These are phyloP conservation scores for Lachancea kluyveri DNA, from an alignment of 805 yeast species.

Conservation along the genomic window DNA sequence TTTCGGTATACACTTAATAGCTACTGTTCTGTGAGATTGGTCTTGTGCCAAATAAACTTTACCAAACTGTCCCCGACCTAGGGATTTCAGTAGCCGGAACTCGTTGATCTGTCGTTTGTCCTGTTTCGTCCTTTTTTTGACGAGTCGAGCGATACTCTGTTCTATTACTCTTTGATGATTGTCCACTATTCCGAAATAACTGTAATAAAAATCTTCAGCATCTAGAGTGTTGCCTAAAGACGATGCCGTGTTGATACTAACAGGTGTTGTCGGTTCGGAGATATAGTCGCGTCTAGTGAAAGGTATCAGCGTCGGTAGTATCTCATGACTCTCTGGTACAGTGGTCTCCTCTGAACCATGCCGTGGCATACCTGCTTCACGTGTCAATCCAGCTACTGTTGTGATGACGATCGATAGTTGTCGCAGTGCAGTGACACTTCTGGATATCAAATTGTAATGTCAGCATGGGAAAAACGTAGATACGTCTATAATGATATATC, in stretches of 20 bases:
- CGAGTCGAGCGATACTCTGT: slow-evolving; percentile 8
- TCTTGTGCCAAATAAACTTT: slow-evolving; percentile 24
- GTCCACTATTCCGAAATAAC: slow-evolving; percentile 18
- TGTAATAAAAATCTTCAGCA: no score
- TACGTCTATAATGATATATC: no score
- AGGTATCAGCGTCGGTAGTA: slow-evolving; percentile 8
- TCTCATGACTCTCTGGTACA: no score
- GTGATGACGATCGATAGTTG: no score
- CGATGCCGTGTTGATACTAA: no score
- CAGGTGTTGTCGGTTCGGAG: slow-evolving; percentile 1
- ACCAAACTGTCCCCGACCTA: slow-evolving; percentile 31
- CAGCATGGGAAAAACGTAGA: no score
- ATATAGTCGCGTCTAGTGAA: not conserved
- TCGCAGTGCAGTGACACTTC: no score
- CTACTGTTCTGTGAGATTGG: slow-evolving; percentile 13
- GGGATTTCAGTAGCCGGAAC: slow-evolving; percentile 13
- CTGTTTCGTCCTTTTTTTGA: slow-evolving; percentile 7
- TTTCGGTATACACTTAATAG: slow-evolving; percentile 27
- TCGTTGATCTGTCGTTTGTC: slow-evolving; percentile 10
- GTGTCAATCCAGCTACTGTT: no score
- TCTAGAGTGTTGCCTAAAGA: no score
- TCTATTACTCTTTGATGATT: slow-evolving; percentile 9
- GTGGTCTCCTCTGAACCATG: no score
- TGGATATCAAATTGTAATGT: no score
- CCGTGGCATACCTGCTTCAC: no score